Evolutionary conservation across 2,329 filamentous ascomycete species (phyloP).

Genomic region (Aspergillus costaricaensis): DNA sequence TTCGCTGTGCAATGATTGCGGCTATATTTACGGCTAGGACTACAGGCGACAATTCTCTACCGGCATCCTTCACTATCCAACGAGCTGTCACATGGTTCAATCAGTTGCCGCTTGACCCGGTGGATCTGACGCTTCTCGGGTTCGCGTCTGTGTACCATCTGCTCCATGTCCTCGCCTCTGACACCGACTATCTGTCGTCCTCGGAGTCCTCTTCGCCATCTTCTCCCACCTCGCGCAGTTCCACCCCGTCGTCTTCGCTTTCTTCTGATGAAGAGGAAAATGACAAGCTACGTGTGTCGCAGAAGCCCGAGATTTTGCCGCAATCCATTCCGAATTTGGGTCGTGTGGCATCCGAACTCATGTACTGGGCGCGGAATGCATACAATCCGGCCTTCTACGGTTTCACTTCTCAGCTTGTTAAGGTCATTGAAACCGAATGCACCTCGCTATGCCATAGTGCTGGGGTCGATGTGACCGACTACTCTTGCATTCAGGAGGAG

Average conservation of each 20-base stretch:
- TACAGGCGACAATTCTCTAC: conserved; percentile 33
- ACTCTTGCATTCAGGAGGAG: conserved; percentile 26
- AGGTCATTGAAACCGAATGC: conserved; percentile 43
- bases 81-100: conserved; percentile 47
- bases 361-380: conserved; percentile 48
- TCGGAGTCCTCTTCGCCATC: conserved; percentile 36
- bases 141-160: conserved; percentile 47
- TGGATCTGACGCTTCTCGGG: conserved; percentile 45
- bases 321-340: conserved; percentile 37
- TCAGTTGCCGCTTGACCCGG: conserved; percentile 44
- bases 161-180: conserved; percentile 43
- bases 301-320: conserved; percentile 12
- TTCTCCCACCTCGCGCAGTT: conserved; percentile 26
- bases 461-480: conserved; percentile 39
- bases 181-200: conserved; percentile 41
- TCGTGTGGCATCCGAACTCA: conserved; percentile 43
- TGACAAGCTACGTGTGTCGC: conserved; percentile 15
- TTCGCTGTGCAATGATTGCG: conserved; percentile 62
- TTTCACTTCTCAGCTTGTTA: conserved; percentile 39
- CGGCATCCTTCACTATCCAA: conserved; percentile 41
- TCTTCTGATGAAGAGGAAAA: conserved; percentile 31
- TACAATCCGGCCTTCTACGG: conserved; percentile 48
- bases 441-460: conserved; percentile 37
- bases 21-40: conserved; percentile 49
- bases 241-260: conserved; percentile 24